Percentiles rank a stretch among this genome's conserved stretches.
Evolutionary conservation across 257 asterid species (phyloP).

Genomic region (Gentiana straminea): DNA sequence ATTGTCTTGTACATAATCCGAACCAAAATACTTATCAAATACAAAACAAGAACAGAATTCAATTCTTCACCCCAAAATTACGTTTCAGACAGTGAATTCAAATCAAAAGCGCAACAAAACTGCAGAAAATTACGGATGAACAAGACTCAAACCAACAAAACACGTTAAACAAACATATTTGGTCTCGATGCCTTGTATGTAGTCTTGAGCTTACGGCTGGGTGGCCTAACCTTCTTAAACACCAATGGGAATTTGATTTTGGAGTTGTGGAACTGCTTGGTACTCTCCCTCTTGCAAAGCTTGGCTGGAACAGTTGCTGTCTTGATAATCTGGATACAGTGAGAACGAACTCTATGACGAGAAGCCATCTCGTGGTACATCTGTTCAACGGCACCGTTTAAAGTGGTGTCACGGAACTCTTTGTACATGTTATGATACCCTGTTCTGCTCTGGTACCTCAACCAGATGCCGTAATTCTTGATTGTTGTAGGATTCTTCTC

Average conservation of each 20-base stretch:
- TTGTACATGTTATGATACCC: constrained; percentile 92
- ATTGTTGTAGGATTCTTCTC: constrained; percentile 86
- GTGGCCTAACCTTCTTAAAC: constrained; percentile 24
- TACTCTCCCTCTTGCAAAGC: constrained; percentile 28
- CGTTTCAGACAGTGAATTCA: too few species aligned
- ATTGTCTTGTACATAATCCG: too few species aligned
- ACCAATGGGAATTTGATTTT: constrained; percentile 23
- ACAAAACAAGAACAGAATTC: too few species aligned
- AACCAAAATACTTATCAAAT: too few species aligned
- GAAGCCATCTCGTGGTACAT: constrained; percentile 98
- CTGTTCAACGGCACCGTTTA: constrained; percentile 86
- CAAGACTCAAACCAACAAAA: too few species aligned
- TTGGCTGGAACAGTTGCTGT: constrained; percentile 21
- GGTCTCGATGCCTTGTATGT: constrained; percentile 18
- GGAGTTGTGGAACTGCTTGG: constrained; percentile 22
- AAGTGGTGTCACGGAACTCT: constrained; percentile 83
- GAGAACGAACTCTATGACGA: constrained; percentile 78
- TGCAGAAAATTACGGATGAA: too few species aligned
- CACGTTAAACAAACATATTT: neutral
- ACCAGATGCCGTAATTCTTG: constrained; percentile 84
- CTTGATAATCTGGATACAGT: constrained; percentile 51
- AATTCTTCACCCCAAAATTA: too few species aligned
- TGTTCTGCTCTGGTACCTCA: constrained; percentile 82
- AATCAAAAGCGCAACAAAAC: too few species aligned
- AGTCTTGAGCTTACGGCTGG: constrained; percentile 26